Base-by-base conservation (phyloP, 73 alveolate species). In the Paramecium sexaurelia region DNA sequence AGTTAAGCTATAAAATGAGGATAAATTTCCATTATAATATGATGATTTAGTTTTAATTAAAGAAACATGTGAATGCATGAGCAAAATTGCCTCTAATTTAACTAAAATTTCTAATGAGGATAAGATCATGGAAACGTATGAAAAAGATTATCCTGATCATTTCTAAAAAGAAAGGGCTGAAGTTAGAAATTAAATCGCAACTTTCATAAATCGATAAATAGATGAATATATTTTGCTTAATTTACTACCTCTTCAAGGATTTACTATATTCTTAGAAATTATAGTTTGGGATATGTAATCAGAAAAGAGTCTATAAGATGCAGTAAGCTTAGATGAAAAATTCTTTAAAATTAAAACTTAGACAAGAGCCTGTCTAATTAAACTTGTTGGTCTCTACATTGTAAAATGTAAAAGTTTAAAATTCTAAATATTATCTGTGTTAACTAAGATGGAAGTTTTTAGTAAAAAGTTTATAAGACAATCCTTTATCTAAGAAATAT, bases 21-120 rank as follows among this genome's bases (percentile, higher is more conserved):
- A 93, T 36, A 93, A 91, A 35, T 82, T 39, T 36, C 93, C 92
- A 15, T 84, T 93, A 6, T 35, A 67, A 10, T 51, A 71, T 66
- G 93, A 93, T 24, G 96, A 93, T 37, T 36, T 66, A 17, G 71
- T 92, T 29, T 40, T 93, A 22, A 88, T 88, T 40, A 88, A 88
- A 36, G 94, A 88, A 29, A 3, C 87, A 43, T 88, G 94, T 61
- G 75, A 82, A 29, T 29, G 91, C 75, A 43, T 88, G 87, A 69
- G 75, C 17, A 88, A 55, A 10, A 24, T 88, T 33, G 27, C 87
- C 24, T 26, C 75, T 27, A 88, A 69, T 68, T 17, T 68, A 26
- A 47, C 87, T 32, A 69, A 37, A 40, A 68, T 88, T 15, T 41
- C 85, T 9, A 40, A 82, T 75, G 55, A 41, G 10, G 87, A 82